phyloP scores from a whole-genome alignment of 148 eudicot genomes.

The Pharnaceum exiguum region DNA sequence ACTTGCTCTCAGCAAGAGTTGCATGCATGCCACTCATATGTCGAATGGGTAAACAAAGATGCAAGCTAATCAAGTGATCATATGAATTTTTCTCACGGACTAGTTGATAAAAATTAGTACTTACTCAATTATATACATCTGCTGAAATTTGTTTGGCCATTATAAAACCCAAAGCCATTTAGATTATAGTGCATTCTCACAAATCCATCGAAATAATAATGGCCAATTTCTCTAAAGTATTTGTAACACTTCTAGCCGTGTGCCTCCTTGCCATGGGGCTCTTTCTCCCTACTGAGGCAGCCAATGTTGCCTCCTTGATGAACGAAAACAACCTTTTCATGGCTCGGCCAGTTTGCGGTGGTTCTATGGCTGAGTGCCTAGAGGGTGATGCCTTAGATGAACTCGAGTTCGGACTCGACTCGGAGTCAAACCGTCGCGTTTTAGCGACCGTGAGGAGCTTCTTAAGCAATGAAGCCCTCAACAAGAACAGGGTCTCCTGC shows the following conservation, averaged over 20 bases:
- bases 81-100: no score
- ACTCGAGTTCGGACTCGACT: conserved; percentile 23
- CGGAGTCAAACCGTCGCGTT: conserved; percentile 27
- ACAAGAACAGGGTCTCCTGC: conserved; percentile 50
- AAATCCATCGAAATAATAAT: no score
- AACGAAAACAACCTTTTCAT: conserved; percentile 7
- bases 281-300: conserved; percentile 16
- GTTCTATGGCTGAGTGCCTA: conserved; percentile 28
- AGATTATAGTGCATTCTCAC: no score
- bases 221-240: not conserved
- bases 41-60: no score
- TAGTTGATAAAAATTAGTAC: no score
- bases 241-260: conserved; percentile 20
- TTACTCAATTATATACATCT: no score
- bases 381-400: conserved; percentile 23
- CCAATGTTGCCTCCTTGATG: not conserved
- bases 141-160: no score
- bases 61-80: no score
- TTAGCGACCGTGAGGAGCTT: conserved; percentile 13
- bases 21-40: no score
- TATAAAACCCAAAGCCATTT: no score
- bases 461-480: conserved; percentile 59
- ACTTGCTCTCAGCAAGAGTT: no score
- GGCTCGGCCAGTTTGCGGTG: conserved; percentile 17
- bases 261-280: conserved; percentile 17